Evolutionary conservation across 352 stramenopile species (phyloP).

Genomic region (Phytopythium vexans): DNA sequence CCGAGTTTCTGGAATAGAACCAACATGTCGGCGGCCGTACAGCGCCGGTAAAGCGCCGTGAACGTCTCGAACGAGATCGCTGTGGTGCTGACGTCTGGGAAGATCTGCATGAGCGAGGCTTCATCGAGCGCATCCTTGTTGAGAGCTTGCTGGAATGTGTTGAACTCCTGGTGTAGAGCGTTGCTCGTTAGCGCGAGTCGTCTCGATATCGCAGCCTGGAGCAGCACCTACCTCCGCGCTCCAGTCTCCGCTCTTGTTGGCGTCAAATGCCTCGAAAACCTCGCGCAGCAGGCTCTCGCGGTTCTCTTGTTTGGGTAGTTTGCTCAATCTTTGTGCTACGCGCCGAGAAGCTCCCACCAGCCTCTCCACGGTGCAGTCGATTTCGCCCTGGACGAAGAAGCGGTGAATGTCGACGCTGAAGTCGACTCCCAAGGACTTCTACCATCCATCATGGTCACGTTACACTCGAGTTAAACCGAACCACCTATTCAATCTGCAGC

Average conservation of each 20-base stretch:
- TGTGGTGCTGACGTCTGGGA: constrained; percentile 11
- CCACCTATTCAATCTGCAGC: too few relatives aligned
- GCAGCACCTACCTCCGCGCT: constrained; percentile 25
- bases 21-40: constrained; percentile 28
- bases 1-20: constrained; percentile 30
- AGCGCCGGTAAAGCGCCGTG: constrained; percentile 32
- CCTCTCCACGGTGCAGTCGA: constrained; percentile 33
- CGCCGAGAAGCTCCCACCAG: constrained; percentile 23
- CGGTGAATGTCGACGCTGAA: constrained; percentile 15
- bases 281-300: constrained; percentile 30
- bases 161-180: constrained; percentile 38
- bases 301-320: constrained; percentile 38
- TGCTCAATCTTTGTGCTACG: constrained; percentile 12
- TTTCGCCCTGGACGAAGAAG: constrained; percentile 30
- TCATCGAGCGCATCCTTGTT: constrained; percentile 36
- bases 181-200: neutral
- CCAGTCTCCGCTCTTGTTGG: constrained; percentile 33
- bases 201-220: too few relatives aligned
- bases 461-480: neutral
- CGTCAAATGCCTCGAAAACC: constrained; percentile 45
- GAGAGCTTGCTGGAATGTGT: constrained; percentile 51
- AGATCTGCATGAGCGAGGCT: constrained; percentile 31
- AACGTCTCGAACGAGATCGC: constrained; percentile 34
- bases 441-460: neutral
- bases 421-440: neutral